Evolutionary conservation across 192 early-diverging fungal genomes (phyloP).

Genomic region (Phycomyces nitens): DNA sequence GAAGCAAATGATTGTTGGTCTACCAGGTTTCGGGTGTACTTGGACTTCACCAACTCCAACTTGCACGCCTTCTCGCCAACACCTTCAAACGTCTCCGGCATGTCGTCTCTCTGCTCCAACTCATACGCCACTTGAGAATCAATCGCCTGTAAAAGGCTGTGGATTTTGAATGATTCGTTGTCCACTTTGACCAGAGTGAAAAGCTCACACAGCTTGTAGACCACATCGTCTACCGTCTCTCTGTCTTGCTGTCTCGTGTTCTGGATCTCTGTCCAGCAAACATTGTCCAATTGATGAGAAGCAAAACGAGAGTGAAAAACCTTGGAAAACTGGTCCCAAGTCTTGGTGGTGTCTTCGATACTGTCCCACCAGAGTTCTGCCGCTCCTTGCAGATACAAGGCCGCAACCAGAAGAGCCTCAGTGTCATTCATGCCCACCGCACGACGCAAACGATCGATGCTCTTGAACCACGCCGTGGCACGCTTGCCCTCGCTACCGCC

Average conservation of each 20-base stretch:
- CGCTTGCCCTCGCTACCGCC: not conserved
- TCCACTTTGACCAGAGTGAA: not conserved
- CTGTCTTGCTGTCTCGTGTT: not conserved
- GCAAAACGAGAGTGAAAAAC: not conserved
- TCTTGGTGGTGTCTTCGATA: not conserved
- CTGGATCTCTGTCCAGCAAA: not conserved
- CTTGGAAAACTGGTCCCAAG: not conserved
- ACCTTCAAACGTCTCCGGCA: not conserved
- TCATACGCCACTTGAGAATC: constrained; percentile 2
- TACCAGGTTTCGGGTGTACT: not conserved
- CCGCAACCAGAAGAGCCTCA: not conserved
- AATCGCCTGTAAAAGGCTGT: not conserved
- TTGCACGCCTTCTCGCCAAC: not conserved
- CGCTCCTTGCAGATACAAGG: not conserved
- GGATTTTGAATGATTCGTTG: not conserved
- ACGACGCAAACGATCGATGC: not conserved
- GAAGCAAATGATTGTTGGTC: not conserved
- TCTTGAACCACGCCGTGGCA: not conserved
- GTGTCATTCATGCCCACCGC: not conserved
- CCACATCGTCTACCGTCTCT: constrained; percentile 3
- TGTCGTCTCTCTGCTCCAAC: not conserved
- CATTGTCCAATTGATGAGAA: not conserved
- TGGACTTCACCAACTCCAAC: not conserved
- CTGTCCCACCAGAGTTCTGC: not conserved
- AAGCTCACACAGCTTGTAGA: not conserved